A percentile compares a stretch with the other conserved stretches of the same genome.
phyloP scores from a whole-genome alignment of 2,329 filamentous ascomycete species.

The Xylariaceae sp. region DNA sequence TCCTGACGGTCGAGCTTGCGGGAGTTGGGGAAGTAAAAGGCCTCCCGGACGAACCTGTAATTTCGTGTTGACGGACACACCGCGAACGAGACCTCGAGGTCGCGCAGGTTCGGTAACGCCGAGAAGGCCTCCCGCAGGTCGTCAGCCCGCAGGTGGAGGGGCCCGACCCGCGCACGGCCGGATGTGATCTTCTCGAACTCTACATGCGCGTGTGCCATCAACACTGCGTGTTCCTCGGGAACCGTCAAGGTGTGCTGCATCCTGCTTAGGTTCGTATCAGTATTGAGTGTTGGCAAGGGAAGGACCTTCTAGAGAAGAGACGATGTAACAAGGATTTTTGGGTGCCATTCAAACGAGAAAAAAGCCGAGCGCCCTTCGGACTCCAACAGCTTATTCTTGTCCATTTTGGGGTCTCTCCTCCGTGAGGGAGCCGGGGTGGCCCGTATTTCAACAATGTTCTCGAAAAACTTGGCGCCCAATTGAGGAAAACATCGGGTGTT shows the following conservation, averaged over 20 bases:
- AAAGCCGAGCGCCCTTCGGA: background rate
- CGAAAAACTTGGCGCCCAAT: background rate
- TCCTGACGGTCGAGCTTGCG: constrained; percentile 36
- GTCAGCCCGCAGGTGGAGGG: constrained; percentile 35
- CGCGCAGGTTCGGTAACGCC: constrained; percentile 36
- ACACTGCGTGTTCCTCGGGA: constrained; percentile 34
- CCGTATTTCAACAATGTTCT: background rate
- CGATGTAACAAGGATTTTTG: background rate
- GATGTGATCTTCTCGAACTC: constrained; percentile 36
- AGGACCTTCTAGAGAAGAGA: background rate
- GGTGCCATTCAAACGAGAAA: background rate
- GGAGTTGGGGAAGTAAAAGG: constrained; percentile 37
- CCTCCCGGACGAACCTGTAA: constrained; percentile 35
- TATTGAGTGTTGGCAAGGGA: background rate
- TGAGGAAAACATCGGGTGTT: background rate
- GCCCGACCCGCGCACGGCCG: constrained; percentile 32
- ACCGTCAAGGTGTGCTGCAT: constrained; percentile 36
- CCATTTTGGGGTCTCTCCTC: no score
- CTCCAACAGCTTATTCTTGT: no score
- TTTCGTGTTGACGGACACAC: constrained; percentile 35
- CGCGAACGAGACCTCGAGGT: constrained; percentile 40
- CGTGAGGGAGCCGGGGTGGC: no score
- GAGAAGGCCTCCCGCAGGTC: constrained; percentile 37
- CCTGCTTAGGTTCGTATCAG: constrained; percentile 23
- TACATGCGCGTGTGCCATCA: constrained; percentile 35